A percentile compares a stretch with the other conserved stretches of the same genome.
These are phyloP conservation scores for Didymella glomerata DNA, from an alignment of 2,329 filamentous ascomycete species.

Conservation along the genomic window DNA sequence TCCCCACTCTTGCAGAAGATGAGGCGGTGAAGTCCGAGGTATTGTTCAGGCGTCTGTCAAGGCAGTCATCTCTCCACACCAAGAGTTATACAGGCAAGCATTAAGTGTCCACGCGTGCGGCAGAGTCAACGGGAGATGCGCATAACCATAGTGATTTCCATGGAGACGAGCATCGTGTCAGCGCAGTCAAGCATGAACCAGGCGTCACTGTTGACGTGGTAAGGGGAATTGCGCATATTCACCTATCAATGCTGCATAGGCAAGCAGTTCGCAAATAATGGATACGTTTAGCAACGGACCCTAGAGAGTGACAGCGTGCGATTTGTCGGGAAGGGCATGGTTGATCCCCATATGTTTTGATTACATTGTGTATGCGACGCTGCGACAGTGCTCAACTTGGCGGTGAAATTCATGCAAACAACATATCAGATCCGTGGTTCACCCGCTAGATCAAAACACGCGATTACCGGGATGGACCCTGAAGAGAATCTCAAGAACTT, in stretches of 20 bases:
- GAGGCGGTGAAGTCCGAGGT: slow-evolving; percentile 14
- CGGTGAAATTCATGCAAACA: slow-evolving; percentile 17
- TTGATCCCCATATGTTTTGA: slow-evolving; percentile 19
- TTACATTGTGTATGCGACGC: slow-evolving; percentile 16
- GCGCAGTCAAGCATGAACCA: slow-evolving; percentile 18
- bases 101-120: background rate
- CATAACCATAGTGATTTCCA: slow-evolving; percentile 20
- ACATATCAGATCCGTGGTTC: slow-evolving; percentile 18
- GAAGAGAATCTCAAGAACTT: slow-evolving; percentile 25
- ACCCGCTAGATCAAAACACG: slow-evolving; percentile 22
- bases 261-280: slow-evolving; percentile 21
- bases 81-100: background rate
- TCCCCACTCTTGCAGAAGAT: background rate
- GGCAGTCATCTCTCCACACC: slow-evolving; percentile 7
- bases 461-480: slow-evolving; percentile 22
- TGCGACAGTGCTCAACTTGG: slow-evolving; percentile 16
- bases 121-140: slow-evolving; percentile 21
- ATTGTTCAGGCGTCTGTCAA: slow-evolving; percentile 9
- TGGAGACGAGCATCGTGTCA: slow-evolving; percentile 18
- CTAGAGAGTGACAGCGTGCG: slow-evolving; percentile 7
- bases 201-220: slow-evolving; percentile 16
- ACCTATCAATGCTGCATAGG: slow-evolving; percentile 16
- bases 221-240: slow-evolving; percentile 1
- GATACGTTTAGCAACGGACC: slow-evolving; percentile 11
- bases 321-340: slow-evolving; percentile 25